Base-by-base conservation (phyloP, 306 rosid species). In the Cicer pinnatifidum region DNA sequence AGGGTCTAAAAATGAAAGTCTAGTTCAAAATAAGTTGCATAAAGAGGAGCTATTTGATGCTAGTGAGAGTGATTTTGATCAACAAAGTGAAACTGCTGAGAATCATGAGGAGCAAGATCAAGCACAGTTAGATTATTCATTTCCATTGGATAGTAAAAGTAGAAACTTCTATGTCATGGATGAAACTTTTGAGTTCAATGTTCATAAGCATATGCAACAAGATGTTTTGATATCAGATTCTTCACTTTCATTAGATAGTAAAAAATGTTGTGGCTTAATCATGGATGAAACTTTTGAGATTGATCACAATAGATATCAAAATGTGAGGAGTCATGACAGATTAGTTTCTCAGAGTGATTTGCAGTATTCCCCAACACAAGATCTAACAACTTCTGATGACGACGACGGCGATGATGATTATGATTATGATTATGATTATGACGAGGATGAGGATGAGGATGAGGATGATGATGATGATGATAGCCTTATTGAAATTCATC, bases 401-500 rank as follows among this genome's bases (percentile, higher is more conserved):
- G 80, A 79, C 1, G 73, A 35, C 1, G 35, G n/a, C 1, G 20
- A 8, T 8, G 44, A 41, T 8, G 58, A 41, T n/a, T 9, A n/a
- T 23, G 83, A 81, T 1, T 57, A 73, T 1, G 80, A 74, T 0
- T 76, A 75, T 0, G 56, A 38, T 0, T 75, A 68, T 2, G 70
- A 76, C 2, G 60, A 47, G 1, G 8, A 47, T 47, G 52, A 13
- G 1, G 11, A 13, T 13, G 83, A 80, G 1, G 62, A 75, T 2
- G 79, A 72, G 0, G 81, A 79, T 0, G 79, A 80, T 5, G 83
- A 75, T 6, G 82, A 82, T 5, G 85, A 89, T 35, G 91, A 87
- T 46, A 80, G 85, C 35, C 56, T 91, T 65, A 91, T 91, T 69
- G 97, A 91, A 75, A 91, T 91, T 48, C 63, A 44, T 60, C 81